Evolutionary conservation across 805 yeast species (phyloP).

Genomic region (Clavispora carvajalis): DNA sequence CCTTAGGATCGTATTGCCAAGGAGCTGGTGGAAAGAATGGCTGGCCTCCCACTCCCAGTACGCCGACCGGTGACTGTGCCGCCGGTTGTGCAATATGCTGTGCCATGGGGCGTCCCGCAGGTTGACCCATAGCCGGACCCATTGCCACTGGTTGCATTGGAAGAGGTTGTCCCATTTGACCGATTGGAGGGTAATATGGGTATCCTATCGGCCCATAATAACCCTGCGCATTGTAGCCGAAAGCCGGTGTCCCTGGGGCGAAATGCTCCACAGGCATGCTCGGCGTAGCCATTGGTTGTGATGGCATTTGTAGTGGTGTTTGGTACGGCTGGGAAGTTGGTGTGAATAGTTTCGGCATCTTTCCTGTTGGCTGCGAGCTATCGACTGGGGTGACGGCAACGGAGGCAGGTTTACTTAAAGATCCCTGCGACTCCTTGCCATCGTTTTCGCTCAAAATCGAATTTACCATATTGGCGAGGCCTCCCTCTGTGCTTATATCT

Average conservation of each 20-base stretch:
- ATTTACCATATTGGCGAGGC: conserved; percentile 13
- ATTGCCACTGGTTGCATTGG: not conserved
- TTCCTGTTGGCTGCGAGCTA: too few relatives aligned
- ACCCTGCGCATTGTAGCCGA: not conserved
- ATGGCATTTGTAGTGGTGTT: not conserved
- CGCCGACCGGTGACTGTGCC: too few relatives aligned
- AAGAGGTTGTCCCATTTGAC: too few relatives aligned
- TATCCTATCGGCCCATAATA: not conserved
- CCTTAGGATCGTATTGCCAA: not conserved
- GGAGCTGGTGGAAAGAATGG: not conserved
- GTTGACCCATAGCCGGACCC: too few relatives aligned
- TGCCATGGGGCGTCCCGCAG: too few relatives aligned
- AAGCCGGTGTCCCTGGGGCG: not conserved
- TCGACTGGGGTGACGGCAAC: not conserved
- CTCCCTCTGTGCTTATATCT: conserved; percentile 7
- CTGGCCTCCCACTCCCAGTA: too few relatives aligned
- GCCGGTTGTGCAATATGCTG: too few relatives aligned
- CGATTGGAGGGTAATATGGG: not conserved
- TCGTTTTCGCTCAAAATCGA: conserved; percentile 12
- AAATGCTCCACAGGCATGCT: not conserved
- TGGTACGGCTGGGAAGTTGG: not conserved
- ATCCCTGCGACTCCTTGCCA: not conserved
- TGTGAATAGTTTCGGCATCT: not conserved
- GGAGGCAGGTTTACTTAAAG: too few relatives aligned
- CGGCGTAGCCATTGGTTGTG: not conserved